Percentiles rank a stretch among this genome's conserved stretches.
phyloP scores from a whole-genome alignment of 169 alveolate genomes.

The Plasmodium berghei region DNA sequence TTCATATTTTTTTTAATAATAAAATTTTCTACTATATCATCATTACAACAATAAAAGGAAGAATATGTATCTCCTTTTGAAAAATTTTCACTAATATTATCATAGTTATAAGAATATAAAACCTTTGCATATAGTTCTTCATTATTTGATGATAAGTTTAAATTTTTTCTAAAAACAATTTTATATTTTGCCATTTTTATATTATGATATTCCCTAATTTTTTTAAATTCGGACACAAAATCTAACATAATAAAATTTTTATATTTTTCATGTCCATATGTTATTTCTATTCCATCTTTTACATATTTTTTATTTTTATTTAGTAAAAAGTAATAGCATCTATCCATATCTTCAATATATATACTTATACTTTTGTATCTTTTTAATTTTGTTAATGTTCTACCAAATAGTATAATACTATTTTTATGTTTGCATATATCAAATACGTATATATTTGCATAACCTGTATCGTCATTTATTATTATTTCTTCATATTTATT shows the following conservation, averaged over 20 bases:
- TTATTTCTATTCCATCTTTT: conserved; percentile 38
- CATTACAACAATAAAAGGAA: conserved; percentile 72
- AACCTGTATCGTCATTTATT: conserved; percentile 31
- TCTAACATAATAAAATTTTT: conserved; percentile 37
- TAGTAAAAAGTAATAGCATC: conserved; percentile 59
- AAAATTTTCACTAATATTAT: conserved; percentile 46
- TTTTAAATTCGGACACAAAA: conserved; percentile 52
- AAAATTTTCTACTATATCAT: conserved; percentile 65
- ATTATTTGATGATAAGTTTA: conserved; percentile 22
- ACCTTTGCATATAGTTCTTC: conserved; percentile 70
- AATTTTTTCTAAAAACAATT: conserved; percentile 51
- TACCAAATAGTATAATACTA: conserved; percentile 64
- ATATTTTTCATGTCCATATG: conserved; percentile 24
- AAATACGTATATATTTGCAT: conserved; percentile 37
- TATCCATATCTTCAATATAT: conserved; percentile 47
- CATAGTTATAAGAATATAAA: conserved; percentile 48
- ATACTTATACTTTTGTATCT: conserved; percentile 56
- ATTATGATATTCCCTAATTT: conserved; percentile 44
- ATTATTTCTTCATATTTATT: conserved; percentile 40
- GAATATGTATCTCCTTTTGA: conserved; percentile 31
- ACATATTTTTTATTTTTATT: conserved; percentile 28
- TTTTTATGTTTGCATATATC: conserved; percentile 74
- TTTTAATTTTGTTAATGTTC: conserved; percentile 41
- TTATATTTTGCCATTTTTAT: conserved; percentile 60
- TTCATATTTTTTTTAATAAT: conserved; percentile 55